Conservation (phyloP, 352 stramenopile genomes). For the Phytophthora sp. region DNA sequence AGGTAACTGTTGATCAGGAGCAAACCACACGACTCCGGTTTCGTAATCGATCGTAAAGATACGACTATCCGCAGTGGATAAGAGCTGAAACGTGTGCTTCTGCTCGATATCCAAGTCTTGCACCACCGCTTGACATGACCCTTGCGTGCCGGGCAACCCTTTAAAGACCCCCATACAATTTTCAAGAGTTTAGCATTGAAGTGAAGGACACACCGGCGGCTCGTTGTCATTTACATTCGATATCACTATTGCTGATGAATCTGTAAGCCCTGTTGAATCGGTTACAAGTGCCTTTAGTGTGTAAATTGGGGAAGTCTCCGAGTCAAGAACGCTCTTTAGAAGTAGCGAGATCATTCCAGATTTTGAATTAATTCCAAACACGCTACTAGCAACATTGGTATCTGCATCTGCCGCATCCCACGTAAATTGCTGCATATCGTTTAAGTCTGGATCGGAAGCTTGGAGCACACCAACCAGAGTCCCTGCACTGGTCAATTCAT, state of each 20-base stretch:
- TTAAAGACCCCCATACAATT: conserved; percentile 44
- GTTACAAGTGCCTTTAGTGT: conserved; percentile 15
- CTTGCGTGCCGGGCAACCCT: conserved; percentile 43
- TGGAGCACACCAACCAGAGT: conserved; percentile 48
- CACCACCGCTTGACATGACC: conserved; percentile 41
- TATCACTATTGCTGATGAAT: conserved; percentile 26
- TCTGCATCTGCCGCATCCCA: conserved; percentile 11
- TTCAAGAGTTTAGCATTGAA: conserved; percentile 70
- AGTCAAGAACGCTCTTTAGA: conserved; percentile 18
- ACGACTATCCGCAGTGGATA: conserved; percentile 36
- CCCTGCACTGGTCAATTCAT: conserved; percentile 44
- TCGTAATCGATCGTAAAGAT: conserved; percentile 32
- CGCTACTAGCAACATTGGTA: neutral
- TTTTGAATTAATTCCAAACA: conserved; percentile 25
- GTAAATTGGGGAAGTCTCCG: conserved; percentile 10
- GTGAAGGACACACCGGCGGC: conserved; percentile 39
- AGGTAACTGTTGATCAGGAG: conserved; percentile 19
- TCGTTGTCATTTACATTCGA: conserved; percentile 59
- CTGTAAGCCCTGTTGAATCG: conserved; percentile 34
- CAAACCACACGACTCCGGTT: conserved; percentile 45
- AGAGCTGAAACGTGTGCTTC: conserved; percentile 52
- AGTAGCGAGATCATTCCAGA: conserved; percentile 25
- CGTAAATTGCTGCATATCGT: conserved; percentile 40
- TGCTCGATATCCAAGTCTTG: conserved; percentile 51
- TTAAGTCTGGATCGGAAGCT: conserved; percentile 46